These are phyloP conservation scores for Podaxis sp. DNA, from an alignment of 768 basidiomycete species.

Conservation along the genomic window DNA sequence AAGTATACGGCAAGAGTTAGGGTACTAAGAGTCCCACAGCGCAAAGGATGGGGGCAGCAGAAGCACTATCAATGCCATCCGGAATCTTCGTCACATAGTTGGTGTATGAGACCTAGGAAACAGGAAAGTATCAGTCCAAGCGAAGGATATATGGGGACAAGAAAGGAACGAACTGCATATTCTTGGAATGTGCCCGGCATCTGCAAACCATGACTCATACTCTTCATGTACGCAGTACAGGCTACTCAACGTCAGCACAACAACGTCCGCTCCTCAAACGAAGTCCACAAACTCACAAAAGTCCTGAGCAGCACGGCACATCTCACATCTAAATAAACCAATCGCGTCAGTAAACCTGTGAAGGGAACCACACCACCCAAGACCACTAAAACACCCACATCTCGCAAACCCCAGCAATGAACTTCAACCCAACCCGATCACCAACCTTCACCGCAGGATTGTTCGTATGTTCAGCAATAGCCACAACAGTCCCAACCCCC, in stretches of 20 bases:
- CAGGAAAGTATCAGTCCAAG: background rate
- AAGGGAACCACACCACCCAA: background rate
- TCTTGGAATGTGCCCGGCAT: slow-evolving; percentile 77
- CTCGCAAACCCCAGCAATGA: slow-evolving; percentile 58
- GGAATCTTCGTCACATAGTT: slow-evolving; percentile 81
- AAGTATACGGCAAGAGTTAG: background rate
- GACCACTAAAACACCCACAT: background rate
- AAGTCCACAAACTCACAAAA: slow-evolving; percentile 47
- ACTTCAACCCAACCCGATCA: slow-evolving; percentile 82
- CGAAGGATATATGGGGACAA: background rate
- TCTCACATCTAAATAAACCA: slow-evolving; percentile 52
- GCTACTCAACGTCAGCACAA: background rate
- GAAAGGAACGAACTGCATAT: slow-evolving; percentile 49
- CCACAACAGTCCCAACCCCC: slow-evolving; percentile 80
- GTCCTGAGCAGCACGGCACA: slow-evolving; percentile 73
- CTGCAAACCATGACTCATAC: slow-evolving; percentile 66
- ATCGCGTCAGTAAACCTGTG: background rate
- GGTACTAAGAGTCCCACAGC: slow-evolving; percentile 45
- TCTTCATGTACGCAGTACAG: background rate
- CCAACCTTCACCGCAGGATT: slow-evolving; percentile 67
- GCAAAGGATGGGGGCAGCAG: slow-evolving; percentile 75
- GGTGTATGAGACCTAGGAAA: slow-evolving; percentile 59
- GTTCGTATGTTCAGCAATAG: slow-evolving; percentile 67
- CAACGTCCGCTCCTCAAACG: too few relatives aligned
- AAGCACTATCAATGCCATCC: slow-evolving; percentile 58